A percentile compares a stretch with the other conserved stretches of the same genome.
Conservation (phyloP, 2,329 filamentous ascomycete genomes). For the Amesomyces nigricolor region DNA sequence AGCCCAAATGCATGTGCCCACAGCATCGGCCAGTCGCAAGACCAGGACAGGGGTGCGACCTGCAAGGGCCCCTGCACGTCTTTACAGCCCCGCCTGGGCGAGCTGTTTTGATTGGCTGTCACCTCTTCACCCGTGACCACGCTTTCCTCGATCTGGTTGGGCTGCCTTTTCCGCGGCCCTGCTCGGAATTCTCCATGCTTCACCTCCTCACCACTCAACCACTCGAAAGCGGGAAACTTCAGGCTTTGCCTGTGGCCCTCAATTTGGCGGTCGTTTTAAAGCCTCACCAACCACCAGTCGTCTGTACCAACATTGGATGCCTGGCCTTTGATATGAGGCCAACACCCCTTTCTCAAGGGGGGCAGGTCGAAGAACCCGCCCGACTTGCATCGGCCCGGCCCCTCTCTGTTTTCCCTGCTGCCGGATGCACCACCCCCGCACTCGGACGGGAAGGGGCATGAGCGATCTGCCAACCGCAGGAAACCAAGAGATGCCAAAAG, state of each 20-base stretch:
- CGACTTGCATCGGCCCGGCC: too few relatives aligned
- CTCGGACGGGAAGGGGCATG: slow-evolving; percentile 1
- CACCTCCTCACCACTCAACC: background rate
- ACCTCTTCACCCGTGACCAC: slow-evolving; percentile 9
- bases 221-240: background rate
- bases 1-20: slow-evolving; percentile 18
- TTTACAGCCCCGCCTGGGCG: slow-evolving; percentile 7
- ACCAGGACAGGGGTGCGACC: slow-evolving; percentile 1
- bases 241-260: background rate
- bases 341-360: too few relatives aligned
- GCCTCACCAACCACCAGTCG: background rate
- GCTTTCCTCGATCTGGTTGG: slow-evolving; percentile 9
- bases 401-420: background rate
- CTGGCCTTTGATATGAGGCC: too few relatives aligned
- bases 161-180: slow-evolving; percentile 7
- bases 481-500: background rate
- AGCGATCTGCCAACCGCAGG: background rate
- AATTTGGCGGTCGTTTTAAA: background rate
- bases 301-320: too few relatives aligned
- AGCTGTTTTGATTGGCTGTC: slow-evolving; percentile 15
- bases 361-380: too few relatives aligned
- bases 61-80: slow-evolving; percentile 21
- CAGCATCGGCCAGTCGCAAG: slow-evolving; percentile 18
- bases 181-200: background rate
- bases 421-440: background rate